Conservation (phyloP, 106 monocot species). For the Amphibolis antarctica region DNA sequence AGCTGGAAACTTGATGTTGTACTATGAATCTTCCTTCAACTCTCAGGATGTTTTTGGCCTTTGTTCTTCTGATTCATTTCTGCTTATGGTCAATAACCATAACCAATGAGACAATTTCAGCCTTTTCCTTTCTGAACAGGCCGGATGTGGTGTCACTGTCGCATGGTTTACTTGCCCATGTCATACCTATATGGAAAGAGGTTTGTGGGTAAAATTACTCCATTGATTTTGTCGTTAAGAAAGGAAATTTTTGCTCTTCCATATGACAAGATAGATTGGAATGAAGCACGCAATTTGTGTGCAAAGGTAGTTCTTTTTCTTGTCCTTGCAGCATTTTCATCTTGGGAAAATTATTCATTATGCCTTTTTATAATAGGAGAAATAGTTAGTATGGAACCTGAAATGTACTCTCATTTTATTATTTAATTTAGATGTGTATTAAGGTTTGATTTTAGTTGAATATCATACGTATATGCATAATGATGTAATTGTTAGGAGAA, state of each 20-base stretch:
- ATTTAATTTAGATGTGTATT: too few species aligned
- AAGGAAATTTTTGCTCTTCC: slow-evolving; percentile 56
- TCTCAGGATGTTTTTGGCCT: neutral
- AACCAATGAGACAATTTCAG: neutral
- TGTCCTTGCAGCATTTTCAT: neutral
- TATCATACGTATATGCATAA: neutral
- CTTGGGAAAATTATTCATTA: neutral
- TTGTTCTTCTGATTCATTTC: too few species aligned
- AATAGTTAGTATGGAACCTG: neutral
- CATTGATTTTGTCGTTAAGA: slow-evolving; percentile 47
- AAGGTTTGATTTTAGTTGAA: neutral
- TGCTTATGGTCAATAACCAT: too few species aligned
- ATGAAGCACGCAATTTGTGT: slow-evolving; percentile 64
- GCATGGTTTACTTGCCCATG: slow-evolving; percentile 93
- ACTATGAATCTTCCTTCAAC: too few species aligned
- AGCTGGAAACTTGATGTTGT: too few species aligned
- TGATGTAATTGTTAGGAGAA: too few species aligned
- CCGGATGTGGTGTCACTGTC: slow-evolving; percentile 83
- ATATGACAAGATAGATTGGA: slow-evolving; percentile 71
- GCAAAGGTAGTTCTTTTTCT: slow-evolving; percentile 51
- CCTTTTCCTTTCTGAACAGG: slow-evolving; percentile 27
- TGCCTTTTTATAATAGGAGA: neutral
- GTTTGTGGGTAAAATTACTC: slow-evolving; percentile 78
- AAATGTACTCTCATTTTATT: neutral
- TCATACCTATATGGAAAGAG: slow-evolving; percentile 87